These are phyloP conservation scores for Pelargonium exstipulatum DNA, from an alignment of 441 rosid species.

Conservation along the genomic window DNA sequence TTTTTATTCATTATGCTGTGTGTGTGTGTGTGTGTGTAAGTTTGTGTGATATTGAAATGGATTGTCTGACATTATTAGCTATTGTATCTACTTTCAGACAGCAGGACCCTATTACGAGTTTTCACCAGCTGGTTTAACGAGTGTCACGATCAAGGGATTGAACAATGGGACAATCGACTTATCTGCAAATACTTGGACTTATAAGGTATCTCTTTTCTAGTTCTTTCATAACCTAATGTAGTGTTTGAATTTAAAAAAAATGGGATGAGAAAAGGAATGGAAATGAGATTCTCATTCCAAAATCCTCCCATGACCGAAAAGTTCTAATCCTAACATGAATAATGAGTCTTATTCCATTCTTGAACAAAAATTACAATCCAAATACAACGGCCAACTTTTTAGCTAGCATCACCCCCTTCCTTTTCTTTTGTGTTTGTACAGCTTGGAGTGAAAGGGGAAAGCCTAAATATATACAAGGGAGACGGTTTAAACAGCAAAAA, in stretches of 20 bases:
- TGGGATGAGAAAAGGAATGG: not conserved
- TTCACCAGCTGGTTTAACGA: slow-evolving; percentile 69
- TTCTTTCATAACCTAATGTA: too few species aligned
- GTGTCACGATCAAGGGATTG: slow-evolving; percentile 69
- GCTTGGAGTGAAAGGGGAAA: slow-evolving; percentile 86
- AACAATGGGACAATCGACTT: slow-evolving; percentile 64
- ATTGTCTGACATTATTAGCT: not conserved
- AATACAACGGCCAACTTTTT: not conserved
- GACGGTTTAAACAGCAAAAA: slow-evolving; percentile 36
- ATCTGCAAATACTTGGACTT: slow-evolving; percentile 58
- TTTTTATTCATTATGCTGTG: too few species aligned
- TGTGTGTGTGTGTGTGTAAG: not conserved
- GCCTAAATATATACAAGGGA: slow-evolving; percentile 52
- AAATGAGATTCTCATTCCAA: too few species aligned
- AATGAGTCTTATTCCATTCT: too few species aligned
- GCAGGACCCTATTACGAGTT: slow-evolving; percentile 87
- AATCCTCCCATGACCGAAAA: too few species aligned
- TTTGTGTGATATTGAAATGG: not conserved
- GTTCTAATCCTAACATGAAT: too few species aligned
- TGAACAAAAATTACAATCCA: too few species aligned
- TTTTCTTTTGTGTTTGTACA: slow-evolving; percentile 26
- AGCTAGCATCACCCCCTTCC: slow-evolving; percentile 14
- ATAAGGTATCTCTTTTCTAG: slow-evolving; percentile 51
- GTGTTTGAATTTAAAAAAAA: too few species aligned
- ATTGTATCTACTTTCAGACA: slow-evolving; percentile 43